Conservation (phyloP, 208 protist genomes). For the Leishmania tropica region DNA sequence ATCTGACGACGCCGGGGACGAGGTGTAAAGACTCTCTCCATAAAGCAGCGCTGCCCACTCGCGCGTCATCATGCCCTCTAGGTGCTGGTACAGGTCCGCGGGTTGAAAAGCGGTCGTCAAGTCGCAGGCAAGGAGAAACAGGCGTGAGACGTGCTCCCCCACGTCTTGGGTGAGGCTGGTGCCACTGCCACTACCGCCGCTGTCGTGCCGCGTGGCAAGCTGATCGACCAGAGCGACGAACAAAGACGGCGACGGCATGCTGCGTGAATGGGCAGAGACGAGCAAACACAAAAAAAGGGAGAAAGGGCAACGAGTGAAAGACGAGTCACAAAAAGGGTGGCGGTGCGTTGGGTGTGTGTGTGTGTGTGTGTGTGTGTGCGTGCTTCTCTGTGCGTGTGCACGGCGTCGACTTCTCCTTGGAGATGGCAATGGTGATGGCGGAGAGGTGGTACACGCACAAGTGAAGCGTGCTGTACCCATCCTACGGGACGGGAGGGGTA, state of each 20-base stretch:
- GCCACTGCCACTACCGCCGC: background rate
- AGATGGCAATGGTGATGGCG: background rate
- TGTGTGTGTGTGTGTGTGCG: background rate
- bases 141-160: slow-evolving; percentile 14
- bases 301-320: background rate
- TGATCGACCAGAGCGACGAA: slow-evolving; percentile 25
- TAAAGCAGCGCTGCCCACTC: slow-evolving; percentile 17
- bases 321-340: background rate
- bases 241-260: background rate
- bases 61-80: slow-evolving; percentile 21
- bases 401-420: background rate
- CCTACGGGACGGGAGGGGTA: background rate
- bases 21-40: background rate
- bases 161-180: slow-evolving; percentile 8
- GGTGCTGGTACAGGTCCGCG: slow-evolving; percentile 11
- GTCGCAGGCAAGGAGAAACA: slow-evolving; percentile 31
- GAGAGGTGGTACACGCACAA: background rate
- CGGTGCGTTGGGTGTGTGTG: background rate
- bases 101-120: slow-evolving; percentile 11
- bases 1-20: background rate
- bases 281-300: background rate
- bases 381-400: background rate
- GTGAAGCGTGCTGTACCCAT: too few species aligned
- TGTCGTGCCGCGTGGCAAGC: slow-evolving; percentile 20
- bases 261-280: background rate